Evolutionary conservation across 345 rosid species (phyloP).

Genomic region (Eucalyptus shirleyi): DNA sequence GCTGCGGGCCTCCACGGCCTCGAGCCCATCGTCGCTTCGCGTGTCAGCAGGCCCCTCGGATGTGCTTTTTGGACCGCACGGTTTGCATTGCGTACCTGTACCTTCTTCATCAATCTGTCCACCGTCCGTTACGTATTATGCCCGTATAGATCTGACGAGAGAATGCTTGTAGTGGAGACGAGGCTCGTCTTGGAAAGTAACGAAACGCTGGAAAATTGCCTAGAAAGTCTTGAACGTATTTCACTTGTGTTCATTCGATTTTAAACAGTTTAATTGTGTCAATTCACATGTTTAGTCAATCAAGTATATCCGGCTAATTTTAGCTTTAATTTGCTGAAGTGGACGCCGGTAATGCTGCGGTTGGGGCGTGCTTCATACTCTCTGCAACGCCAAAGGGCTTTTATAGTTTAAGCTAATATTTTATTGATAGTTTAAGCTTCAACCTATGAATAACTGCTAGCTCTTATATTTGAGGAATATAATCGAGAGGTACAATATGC

Average conservation of each 20-base stretch:
- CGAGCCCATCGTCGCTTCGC: background rate
- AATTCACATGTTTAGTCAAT: no score
- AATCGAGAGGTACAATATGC: no score
- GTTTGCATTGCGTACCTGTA: background rate
- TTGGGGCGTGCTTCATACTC: no score
- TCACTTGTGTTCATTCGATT: no score
- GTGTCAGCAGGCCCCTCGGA: background rate
- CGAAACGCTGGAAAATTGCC: background rate
- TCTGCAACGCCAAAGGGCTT: rapidly evolving
- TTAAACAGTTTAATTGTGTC: background rate
- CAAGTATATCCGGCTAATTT: rapidly evolving
- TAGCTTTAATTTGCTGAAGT: no score
- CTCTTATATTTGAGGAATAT: no score
- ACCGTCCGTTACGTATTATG: background rate
- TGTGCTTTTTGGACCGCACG: background rate
- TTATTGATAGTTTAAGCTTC: no score
- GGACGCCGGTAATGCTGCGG: rapidly evolving
- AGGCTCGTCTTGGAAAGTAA: background rate
- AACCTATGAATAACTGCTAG: no score
- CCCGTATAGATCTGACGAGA: background rate
- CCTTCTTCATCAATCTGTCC: background rate
- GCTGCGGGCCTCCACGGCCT: background rate
- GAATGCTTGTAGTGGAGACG: background rate
- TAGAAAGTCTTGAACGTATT: background rate
- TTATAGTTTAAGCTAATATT: no score